Conservation (phyloP, 768 basidiomycete genomes). For the Mycena crocata region DNA sequence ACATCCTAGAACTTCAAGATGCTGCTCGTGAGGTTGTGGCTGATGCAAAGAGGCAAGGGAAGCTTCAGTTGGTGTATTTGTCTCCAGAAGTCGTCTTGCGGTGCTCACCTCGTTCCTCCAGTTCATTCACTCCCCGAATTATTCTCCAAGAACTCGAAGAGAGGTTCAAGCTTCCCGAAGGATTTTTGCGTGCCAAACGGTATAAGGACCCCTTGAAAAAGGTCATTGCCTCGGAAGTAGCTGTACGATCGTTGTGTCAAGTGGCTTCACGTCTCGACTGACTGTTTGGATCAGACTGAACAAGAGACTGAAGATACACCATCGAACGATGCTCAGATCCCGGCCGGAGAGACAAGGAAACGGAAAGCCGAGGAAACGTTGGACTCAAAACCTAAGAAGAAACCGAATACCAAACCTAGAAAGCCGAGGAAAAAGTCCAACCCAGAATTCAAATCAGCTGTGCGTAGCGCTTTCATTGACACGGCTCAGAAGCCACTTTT, state of each 20-base stretch:
- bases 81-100: background rate
- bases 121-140: slow-evolving; percentile 59
- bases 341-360: slow-evolving; percentile 8
- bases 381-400: slow-evolving; percentile 26
- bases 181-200: slow-evolving; percentile 53
- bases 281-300: background rate
- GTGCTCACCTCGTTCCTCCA: slow-evolving; percentile 32
- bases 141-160: slow-evolving; percentile 65
- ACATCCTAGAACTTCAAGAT: slow-evolving; percentile 8
- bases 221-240: slow-evolving; percentile 33
- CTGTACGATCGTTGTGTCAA: slow-evolving; percentile 8
- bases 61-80: background rate
- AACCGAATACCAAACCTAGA: slow-evolving; percentile 13
- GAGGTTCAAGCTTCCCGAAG: slow-evolving; percentile 55
- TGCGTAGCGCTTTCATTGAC: slow-evolving; percentile 30
- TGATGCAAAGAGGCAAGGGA: slow-evolving; percentile 6
- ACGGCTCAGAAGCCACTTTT: background rate
- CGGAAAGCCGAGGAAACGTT: slow-evolving; percentile 25
- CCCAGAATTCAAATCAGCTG: slow-evolving; percentile 53
- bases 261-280: background rate
- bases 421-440: slow-evolving; percentile 25
- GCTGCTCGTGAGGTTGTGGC: slow-evolving; percentile 12
- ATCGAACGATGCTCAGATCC: background rate
- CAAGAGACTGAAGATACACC: slow-evolving; percentile 1
- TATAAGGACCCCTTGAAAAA: slow-evolving; percentile 62